phyloP scores from a whole-genome alignment of 2,329 filamentous ascomycete species.

The Ascochyta pisi region DNA sequence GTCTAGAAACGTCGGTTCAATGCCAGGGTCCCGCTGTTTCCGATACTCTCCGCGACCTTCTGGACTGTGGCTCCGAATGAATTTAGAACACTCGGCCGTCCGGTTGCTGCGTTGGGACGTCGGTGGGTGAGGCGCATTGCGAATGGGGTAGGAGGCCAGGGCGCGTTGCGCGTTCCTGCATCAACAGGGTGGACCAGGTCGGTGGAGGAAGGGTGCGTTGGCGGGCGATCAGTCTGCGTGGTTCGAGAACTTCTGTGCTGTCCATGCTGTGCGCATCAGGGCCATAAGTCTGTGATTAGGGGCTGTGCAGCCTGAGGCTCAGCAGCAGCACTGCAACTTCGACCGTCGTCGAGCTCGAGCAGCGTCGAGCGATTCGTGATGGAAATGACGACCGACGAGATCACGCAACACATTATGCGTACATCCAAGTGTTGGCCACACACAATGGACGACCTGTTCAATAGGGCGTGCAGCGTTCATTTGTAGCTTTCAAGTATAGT shows the following conservation, averaged over 20 bases:
- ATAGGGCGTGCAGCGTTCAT: too few species aligned
- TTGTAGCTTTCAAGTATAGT: not conserved
- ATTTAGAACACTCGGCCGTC: slow-evolving; percentile 12
- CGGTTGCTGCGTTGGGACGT: slow-evolving; percentile 5
- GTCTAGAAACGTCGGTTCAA: slow-evolving; percentile 13
- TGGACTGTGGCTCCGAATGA: slow-evolving; percentile 11
- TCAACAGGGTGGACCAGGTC: slow-evolving; percentile 9
- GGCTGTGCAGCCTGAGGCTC: slow-evolving; percentile 7
- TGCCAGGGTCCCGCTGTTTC: slow-evolving; percentile 9
- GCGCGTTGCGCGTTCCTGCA: slow-evolving; percentile 20
- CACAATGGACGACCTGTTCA: too few species aligned
- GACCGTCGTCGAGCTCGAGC: not conserved
- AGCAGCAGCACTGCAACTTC: not conserved
- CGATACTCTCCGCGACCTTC: slow-evolving; percentile 10
- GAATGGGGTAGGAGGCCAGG: not conserved
- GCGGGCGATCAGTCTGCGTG: slow-evolving; percentile 7
- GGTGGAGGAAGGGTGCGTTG: slow-evolving; percentile 6
- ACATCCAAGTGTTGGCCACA: too few species aligned
- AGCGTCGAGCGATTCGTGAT: not conserved
- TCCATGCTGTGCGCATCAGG: slow-evolving; percentile 1
- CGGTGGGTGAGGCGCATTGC: slow-evolving; percentile 11
- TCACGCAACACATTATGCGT: not conserved
- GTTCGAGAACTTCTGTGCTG: slow-evolving; percentile 8
- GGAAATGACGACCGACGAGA: not conserved
- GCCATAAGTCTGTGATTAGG: not conserved